Evolutionary conservation across 1,284 basidiomycete species (phyloP).

Genomic region (Pulchroboletus neoregius): DNA sequence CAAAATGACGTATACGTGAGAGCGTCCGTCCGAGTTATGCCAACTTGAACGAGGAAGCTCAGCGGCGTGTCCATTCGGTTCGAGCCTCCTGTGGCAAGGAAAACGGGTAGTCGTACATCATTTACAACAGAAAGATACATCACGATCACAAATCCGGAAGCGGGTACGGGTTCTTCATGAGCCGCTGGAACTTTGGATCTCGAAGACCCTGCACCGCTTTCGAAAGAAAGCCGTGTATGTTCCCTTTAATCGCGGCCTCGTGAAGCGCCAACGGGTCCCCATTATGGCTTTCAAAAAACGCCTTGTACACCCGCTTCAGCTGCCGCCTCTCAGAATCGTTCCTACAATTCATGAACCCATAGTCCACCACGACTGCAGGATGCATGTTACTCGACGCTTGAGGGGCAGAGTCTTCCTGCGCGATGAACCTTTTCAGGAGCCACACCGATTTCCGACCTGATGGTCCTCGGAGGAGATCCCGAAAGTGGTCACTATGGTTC

Average conservation of each 20-base stretch:
- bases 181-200: neutral
- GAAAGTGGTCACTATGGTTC: neutral
- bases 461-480: neutral
- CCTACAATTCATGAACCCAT: conserved; percentile 4
- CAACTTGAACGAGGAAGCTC: too few relatives aligned
- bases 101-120: too few relatives aligned
- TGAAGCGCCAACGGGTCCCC: conserved; percentile 7
- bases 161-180: conserved; percentile 4
- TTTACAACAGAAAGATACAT: too few relatives aligned
- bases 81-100: too few relatives aligned
- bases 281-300: neutral
- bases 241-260: conserved; percentile 2
- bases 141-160: neutral
- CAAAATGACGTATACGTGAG: too few relatives aligned
- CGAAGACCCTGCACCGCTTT: neutral
- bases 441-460: neutral
- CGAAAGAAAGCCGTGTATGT: neutral
- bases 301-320: conserved; percentile 1
- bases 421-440: neutral
- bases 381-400: neutral
- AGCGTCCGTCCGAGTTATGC: too few relatives aligned
- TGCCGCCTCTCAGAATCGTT: neutral
- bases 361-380: neutral
- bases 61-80: too few relatives aligned
- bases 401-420: neutral